Evolutionary conservation across 148 eudicot species (phyloP).

Genomic region (Talinum fruticosum): DNA sequence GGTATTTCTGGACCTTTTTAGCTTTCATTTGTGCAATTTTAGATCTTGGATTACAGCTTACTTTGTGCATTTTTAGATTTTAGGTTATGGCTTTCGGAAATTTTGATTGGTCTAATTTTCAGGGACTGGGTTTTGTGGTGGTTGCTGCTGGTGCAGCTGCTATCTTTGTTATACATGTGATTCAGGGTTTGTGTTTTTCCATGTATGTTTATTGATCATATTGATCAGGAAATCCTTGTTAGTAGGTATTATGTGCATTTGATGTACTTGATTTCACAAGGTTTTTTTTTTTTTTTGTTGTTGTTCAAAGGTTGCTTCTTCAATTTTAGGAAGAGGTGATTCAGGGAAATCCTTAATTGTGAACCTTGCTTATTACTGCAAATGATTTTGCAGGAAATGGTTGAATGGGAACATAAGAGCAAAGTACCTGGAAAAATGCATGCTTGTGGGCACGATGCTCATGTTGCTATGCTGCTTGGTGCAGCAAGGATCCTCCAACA

Average conservation of each 20-base stretch:
- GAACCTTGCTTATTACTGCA: background rate
- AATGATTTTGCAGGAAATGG: conserved; percentile 55
- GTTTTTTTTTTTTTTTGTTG: no score
- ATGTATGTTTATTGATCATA: background rate
- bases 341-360: background rate
- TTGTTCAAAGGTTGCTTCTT: no score
- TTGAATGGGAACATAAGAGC: conserved; percentile 94
- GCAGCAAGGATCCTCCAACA: conserved; percentile 90
- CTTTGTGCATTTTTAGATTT: background rate
- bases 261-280: background rate
- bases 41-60: background rate
- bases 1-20: conserved; percentile 38
- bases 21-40: background rate
- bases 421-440: conserved; percentile 84
- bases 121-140: background rate
- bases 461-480: conserved; percentile 92
- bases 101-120: background rate
- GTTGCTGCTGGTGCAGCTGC: background rate
- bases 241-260: background rate
- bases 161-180: background rate
- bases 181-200: background rate
- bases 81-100: background rate
- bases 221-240: no score
- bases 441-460: conserved; percentile 94
- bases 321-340: background rate